Percentiles rank a stretch among this genome's conserved stretches.
Evolutionary conservation across 2,329 filamentous ascomycete species (phyloP).

Genomic region (Penicillium sp.): DNA sequence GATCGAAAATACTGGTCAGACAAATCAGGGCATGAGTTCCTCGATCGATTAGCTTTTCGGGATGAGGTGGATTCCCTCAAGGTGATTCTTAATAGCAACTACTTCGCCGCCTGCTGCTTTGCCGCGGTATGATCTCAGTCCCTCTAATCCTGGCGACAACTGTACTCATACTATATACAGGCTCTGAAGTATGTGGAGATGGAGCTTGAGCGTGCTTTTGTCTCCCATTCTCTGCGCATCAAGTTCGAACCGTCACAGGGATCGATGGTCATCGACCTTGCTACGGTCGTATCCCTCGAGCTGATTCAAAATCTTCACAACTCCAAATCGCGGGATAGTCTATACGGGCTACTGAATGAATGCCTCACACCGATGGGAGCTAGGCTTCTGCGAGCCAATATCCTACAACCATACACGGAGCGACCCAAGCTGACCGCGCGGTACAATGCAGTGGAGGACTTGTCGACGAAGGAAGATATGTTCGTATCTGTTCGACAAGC

Average conservation of each 20-base stretch:
- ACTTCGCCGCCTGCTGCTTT: slow-evolving; percentile 82
- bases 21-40: slow-evolving; percentile 72
- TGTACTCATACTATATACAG: slow-evolving; percentile 50
- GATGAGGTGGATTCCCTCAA: slow-evolving; percentile 82
- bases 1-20: slow-evolving; percentile 87
- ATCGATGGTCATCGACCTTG: slow-evolving; percentile 93
- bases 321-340: slow-evolving; percentile 75
- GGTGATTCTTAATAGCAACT: slow-evolving; percentile 78
- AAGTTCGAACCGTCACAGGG: slow-evolving; percentile 87
- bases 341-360: slow-evolving; percentile 84
- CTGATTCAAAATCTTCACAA: slow-evolving; percentile 85
- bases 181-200: slow-evolving; percentile 80
- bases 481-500: slow-evolving; percentile 77
- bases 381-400: slow-evolving; percentile 79
- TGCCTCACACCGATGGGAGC: slow-evolving; percentile 88
- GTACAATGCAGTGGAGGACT: slow-evolving; percentile 81
- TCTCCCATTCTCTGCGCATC: slow-evolving; percentile 79
- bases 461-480: slow-evolving; percentile 81
- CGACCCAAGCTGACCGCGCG: slow-evolving; percentile 69
- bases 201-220: slow-evolving; percentile 69
- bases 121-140: slow-evolving; percentile 67
- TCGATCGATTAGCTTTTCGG: slow-evolving; percentile 76
- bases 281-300: slow-evolving; percentile 84
- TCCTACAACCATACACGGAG: slow-evolving; percentile 85
- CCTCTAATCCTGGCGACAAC: neutral